phyloP scores from a whole-genome alignment of 192 early-diverging fungal species.

The Oehlia diaphana region DNA sequence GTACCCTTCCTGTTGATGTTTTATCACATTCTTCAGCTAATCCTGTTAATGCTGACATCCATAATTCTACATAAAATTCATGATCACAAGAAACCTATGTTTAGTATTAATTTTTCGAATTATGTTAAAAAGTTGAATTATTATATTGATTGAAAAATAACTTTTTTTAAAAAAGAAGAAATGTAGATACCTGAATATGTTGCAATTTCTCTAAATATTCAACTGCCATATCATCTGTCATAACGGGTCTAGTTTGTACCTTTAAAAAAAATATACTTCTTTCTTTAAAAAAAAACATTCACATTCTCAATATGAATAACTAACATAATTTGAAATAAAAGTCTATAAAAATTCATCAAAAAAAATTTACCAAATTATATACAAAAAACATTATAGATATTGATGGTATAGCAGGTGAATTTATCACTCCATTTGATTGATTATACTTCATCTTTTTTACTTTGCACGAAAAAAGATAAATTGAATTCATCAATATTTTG shows the following conservation, averaged over 20 bases:
- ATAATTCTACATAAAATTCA: conserved; percentile 45
- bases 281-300: too few species aligned
- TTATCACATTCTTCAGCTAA: conserved; percentile 33
- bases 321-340: not conserved
- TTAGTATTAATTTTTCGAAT: not conserved
- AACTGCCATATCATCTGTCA: conserved; percentile 11
- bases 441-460: not conserved
- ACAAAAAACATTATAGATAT: conserved; percentile 19
- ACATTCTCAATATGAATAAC: not conserved
- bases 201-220: conserved; percentile 29
- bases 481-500: not conserved
- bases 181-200: conserved; percentile 2
- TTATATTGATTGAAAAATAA: not conserved
- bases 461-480: not conserved
- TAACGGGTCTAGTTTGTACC: conserved; percentile 22
- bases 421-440: not conserved
- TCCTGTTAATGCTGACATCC: conserved; percentile 44
- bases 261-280: not conserved
- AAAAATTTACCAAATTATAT: conserved; percentile 17
- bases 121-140: not conserved
- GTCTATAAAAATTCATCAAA: not conserved
- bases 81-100: conserved; percentile 40
- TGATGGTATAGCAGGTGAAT: conserved; percentile 13
- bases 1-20: not conserved
- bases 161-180: not conserved